Evolutionary conservation across 768 basidiomycete genomes (phyloP).

Genomic region (Podaxis sp.): DNA sequence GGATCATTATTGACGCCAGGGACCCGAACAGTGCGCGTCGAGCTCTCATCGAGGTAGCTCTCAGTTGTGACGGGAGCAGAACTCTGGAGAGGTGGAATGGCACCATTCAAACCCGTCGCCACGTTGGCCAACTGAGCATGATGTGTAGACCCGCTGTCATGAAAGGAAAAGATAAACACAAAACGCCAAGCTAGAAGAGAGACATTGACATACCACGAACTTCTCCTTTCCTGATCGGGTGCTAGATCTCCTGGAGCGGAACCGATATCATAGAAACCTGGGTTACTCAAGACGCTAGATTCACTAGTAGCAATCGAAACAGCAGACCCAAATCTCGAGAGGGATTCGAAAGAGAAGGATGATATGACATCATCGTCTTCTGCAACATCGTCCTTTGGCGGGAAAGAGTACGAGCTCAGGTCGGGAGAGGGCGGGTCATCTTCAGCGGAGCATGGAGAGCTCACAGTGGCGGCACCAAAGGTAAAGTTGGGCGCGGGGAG

Average conservation of each 20-base stretch:
- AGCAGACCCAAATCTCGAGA: constrained; percentile 61
- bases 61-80: constrained; percentile 5
- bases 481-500: constrained; percentile 62
- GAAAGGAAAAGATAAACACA: constrained; percentile 3
- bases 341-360: constrained; percentile 45
- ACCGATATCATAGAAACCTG: constrained; percentile 31
- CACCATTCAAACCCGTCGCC: not conserved
- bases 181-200: constrained; percentile 6
- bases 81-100: constrained; percentile 5
- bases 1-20: not conserved
- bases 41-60: constrained; percentile 7
- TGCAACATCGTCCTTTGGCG: constrained; percentile 46
- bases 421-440: constrained; percentile 59
- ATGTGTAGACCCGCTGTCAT: constrained; percentile 11
- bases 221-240: constrained; percentile 7
- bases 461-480: constrained; percentile 56
- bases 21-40: not conserved
- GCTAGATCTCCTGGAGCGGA: constrained; percentile 34
- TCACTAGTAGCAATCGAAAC: constrained; percentile 61
- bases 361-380: constrained; percentile 57
- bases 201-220: constrained; percentile 6
- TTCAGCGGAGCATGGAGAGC: constrained; percentile 47
- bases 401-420: constrained; percentile 44
- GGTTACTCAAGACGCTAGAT: constrained; percentile 45
- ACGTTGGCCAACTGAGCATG: not conserved